phyloP scores from a whole-genome alignment of 306 rosid species.

The Castanea mollissima region DNA sequence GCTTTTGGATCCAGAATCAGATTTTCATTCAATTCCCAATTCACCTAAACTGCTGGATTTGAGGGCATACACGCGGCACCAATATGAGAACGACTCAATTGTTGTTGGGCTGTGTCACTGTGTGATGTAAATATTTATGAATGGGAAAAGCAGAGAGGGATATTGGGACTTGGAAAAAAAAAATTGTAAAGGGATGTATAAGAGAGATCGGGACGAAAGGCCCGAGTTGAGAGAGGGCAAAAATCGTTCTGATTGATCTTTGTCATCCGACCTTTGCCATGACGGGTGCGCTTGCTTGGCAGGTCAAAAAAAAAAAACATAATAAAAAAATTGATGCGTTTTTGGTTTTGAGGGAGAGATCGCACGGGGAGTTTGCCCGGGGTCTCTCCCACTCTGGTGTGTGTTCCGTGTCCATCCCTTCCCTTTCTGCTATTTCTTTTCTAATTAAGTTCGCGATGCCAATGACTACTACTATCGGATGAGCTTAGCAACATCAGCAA shows the following conservation, averaged over 20 bases:
- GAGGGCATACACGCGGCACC: not conserved
- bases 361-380: conserved; percentile 92
- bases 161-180: not conserved
- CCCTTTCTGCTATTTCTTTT: conserved; percentile 30
- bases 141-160: not conserved
- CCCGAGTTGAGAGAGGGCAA: conserved; percentile 13
- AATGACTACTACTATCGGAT: not conserved
- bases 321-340: conserved; percentile 40
- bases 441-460: not conserved
- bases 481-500: conserved; percentile 1
- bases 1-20: not conserved
- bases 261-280: conserved; percentile 99
- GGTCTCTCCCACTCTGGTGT: conserved; percentile 47
- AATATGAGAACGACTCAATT: not conserved
- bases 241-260: conserved; percentile 32
- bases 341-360: conserved; percentile 49
- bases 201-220: conserved; percentile 28
- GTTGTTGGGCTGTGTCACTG: not conserved
- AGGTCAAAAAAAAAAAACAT: conserved; percentile 50
- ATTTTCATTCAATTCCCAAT: too few relatives aligned
- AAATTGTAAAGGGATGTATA: conserved; percentile 42
- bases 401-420: conserved; percentile 44
- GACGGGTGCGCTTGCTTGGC: conserved; percentile 99
- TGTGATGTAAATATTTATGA: conserved; percentile 1
- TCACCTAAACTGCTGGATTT: too few relatives aligned